Evolutionary conservation across 495 filamentous ascomycete genomes (phyloP).

Genomic region (Friedmanniomyces endolithicus): DNA sequence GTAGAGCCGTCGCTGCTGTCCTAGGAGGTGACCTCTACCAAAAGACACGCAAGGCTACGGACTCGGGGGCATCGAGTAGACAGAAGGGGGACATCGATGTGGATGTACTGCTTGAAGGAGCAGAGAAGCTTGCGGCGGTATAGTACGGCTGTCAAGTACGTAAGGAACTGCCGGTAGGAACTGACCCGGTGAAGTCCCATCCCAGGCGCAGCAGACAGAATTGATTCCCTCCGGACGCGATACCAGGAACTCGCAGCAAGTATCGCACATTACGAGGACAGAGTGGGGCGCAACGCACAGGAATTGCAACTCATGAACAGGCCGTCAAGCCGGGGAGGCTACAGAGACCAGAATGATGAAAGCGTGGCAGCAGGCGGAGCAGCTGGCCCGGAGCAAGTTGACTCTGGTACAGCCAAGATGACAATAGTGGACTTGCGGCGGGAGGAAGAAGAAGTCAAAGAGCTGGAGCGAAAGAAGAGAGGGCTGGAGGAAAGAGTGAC

Average conservation of each 20-base stretch:
- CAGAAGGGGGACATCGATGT: slow-evolving; percentile 66
- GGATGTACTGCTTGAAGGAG: slow-evolving; percentile 70
- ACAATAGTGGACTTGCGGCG: slow-evolving; percentile 63
- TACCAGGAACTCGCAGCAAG: slow-evolving; percentile 62
- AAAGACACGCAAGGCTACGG: slow-evolving; percentile 52
- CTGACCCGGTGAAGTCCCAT: slow-evolving; percentile 45
- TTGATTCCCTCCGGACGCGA: slow-evolving; percentile 56
- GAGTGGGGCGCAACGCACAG: slow-evolving; percentile 63
- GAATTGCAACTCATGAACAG: slow-evolving; percentile 64
- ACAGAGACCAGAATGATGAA: slow-evolving; percentile 34
- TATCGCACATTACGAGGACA: slow-evolving; percentile 62
- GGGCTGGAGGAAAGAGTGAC: slow-evolving; percentile 63
- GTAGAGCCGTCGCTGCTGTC: slow-evolving; percentile 82
- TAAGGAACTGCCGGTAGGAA: neutral
- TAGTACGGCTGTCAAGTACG: slow-evolving; percentile 44
- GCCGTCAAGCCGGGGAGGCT: slow-evolving; percentile 21
- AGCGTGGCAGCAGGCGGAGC: slow-evolving; percentile 30
- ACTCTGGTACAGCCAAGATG: slow-evolving; percentile 26
- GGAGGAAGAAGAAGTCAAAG: slow-evolving; percentile 68
- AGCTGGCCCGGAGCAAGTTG: slow-evolving; percentile 25
- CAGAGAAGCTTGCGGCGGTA: slow-evolving; percentile 78
- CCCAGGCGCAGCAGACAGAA: slow-evolving; percentile 67
- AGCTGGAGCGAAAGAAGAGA: slow-evolving; percentile 65
- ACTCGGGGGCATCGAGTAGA: slow-evolving; percentile 28
- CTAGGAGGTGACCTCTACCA: slow-evolving; percentile 78